Base-by-base conservation (phyloP, 2,329 filamentous ascomycete species). In the Clonostachys solani region DNA sequence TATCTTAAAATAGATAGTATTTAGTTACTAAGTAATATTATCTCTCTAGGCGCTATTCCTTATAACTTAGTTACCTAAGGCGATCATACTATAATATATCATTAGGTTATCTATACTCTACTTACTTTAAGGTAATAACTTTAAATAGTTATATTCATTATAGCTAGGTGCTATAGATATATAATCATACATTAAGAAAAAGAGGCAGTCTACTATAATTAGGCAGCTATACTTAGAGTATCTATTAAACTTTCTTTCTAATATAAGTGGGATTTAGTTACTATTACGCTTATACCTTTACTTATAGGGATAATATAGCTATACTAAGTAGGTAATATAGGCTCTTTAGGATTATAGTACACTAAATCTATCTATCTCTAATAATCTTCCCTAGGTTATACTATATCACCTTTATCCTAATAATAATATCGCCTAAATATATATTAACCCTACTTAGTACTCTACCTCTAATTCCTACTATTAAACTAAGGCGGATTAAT, bases 21-120 rank as follows among this genome's bases (percentile, higher is more conserved):
- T 43, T 1, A 45, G 36, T 0, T 42, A 12, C 5, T 42, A 33
- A 12, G 54, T 52, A 33, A 65, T 52, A 1, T 48, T 9, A 43
- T 70, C 65, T 16, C 68, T 52, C 4, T 52, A 48, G 2, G 23
- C 33, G 3, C 53, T 59, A 18, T 56, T 53, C 42, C 61, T 64
- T 46, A 71, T 62, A 1, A 71, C 62, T 7, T 52, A 47, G 33
- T 68, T 60, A 3, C 56, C 65, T 0, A 62, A 67, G 0, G 56
- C 57, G n/a, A 59, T 54, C 6, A 38, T 44, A 9, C 56, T 52
- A 33, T 52, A 56, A 35, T 57, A 53, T 7, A 56, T 46, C 15
- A 1, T 36, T 2, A 47, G 49, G 2, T 46, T 15, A 44, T n/a
- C 17, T 16, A 44, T 3, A 47, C 37, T 6, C 42, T 6, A 37